Conservation (phyloP, 2,329 filamentous ascomycete genomes). For the Verticillium klebahnii region DNA sequence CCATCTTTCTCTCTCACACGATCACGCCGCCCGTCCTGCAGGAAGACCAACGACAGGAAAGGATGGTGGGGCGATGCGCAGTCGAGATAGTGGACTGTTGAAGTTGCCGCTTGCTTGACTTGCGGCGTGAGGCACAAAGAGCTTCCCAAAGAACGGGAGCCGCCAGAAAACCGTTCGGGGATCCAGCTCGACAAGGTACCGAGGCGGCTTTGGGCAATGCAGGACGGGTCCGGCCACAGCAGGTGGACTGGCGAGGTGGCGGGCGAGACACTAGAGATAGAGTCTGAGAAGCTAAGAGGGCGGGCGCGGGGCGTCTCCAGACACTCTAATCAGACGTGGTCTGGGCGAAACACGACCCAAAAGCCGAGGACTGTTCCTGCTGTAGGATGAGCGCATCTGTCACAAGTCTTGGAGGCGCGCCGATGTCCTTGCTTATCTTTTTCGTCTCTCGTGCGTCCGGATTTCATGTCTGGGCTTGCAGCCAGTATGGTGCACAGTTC, state of each 20-base stretch:
- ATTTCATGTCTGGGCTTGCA: background rate
- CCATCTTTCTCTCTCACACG: background rate
- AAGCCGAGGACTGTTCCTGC: background rate
- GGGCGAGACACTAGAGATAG: background rate
- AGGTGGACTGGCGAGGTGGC: background rate
- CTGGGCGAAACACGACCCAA: background rate
- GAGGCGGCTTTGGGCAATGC: background rate
- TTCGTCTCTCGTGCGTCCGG: background rate
- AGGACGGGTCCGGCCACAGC: background rate
- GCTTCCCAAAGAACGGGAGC: background rate
- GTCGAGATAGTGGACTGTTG: background rate
- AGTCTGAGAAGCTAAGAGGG: background rate
- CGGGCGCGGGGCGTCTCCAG: background rate
- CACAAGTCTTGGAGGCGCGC: background rate
- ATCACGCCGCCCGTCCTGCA: background rate
- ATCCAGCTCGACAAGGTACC: background rate
- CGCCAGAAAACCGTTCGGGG: background rate
- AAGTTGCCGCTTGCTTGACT: background rate
- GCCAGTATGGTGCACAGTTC: background rate
- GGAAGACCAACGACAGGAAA: background rate
- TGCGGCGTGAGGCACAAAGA: background rate
- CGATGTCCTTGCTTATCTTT: background rate
- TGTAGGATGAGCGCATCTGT: background rate
- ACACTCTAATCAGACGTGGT: background rate
- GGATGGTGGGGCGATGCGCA: background rate